Base-by-base conservation (phyloP, 176 grass and related monocot genomes). In the Cymbopogon citratus region DNA sequence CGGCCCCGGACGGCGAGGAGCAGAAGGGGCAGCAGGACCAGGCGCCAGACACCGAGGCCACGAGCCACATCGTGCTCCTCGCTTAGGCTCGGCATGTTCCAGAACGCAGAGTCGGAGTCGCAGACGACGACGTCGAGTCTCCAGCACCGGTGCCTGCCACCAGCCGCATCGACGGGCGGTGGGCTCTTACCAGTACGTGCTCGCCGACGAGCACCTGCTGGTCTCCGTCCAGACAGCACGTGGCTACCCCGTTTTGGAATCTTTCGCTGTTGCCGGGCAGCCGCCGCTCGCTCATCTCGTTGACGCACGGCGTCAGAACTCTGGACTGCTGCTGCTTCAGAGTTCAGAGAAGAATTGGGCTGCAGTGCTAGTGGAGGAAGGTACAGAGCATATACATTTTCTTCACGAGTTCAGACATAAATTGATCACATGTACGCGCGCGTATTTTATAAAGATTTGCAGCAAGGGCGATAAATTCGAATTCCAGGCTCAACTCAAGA, bases 31-130 rank as follows among this genome's bases (percentile, higher is more conserved):
- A 71, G 24, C 10, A 40, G 10, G n/a, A 49, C 3, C 70, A 49
- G 25, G 25, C 25, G 43, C 15, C 25, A 4, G 3, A 1, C 7
- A 25, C 16, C 43, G 78, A 75, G 11, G n/a, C 31, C 31, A 27
- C 46, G 44, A 91, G 54, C 60, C 90, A 79, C 70, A 67, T 84
- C 27, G 80, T 91, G 39, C 84, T 97, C 61, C 86, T n/a, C 87
- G 0, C 92, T 97, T 28, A 81, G 92, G 86, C 94, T 97, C 23
- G 94, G 94, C 38, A 85, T 91, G 73, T 97, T 97, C 87, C 91
- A 80, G 79, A 91, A 72, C 28, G 5, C n/a, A n/a, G n/a, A n/a
- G n/a, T n/a, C n/a, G n/a, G n/a, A n/a, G n/a, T 60, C 36, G 74
- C 71, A 21, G 91, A 26, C 10, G 76, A 43, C n/a, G 84, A 51